Base-by-base conservation (phyloP, 768 basidiomycete genomes). In the Imleria badia region DNA sequence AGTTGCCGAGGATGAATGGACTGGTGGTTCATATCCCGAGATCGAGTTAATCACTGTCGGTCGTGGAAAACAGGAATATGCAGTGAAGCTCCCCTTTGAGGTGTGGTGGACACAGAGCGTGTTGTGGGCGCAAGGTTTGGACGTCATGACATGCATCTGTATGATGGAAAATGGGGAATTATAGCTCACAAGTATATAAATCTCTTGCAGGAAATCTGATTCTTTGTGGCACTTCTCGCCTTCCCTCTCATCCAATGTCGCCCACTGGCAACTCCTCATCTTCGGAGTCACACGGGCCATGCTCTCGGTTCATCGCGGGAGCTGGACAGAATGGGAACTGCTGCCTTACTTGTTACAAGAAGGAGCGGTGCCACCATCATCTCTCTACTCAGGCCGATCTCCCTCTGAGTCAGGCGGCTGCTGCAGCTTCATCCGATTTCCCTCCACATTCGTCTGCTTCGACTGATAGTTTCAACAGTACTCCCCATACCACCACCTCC, bases 151-250 rank as follows among this genome's bases (percentile, higher is more conserved):
- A 5, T 15, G 10, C 2, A 39, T 60, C 10, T 53, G 10, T 11
- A 57, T 54, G 48, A 39, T 57, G 0, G 45, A 56, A 40, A 7
- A 13, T 12, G 31, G 43, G 0, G 41, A 60, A 6, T 15, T 60
- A 9, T 56, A 56, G 35, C 45, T 46, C 23, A 39, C 17, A n/a
- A 15, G n/a, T 59, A 58, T 42, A 58, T 51, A 58, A 51, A 17
- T 23, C 20, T 10, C 23, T 26, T 4, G 6, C 23, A 43, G 35
- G 15, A 6, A 44, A 48, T 35, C 20, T n/a, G 4, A n/a, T 49
- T n/a, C n/a, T 2, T 45, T 34, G 41, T 54, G 52, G 39, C 11
- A 14, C 23, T 9, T 11, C 19, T 34, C 3, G 1, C 5, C 17
- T 26, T 30, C n/a, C n/a, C n/a, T n/a, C n/a, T n/a, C n/a, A n/a